phyloP scores from a whole-genome alignment of 345 rosid genomes.

The Lepidium sativum region DNA sequence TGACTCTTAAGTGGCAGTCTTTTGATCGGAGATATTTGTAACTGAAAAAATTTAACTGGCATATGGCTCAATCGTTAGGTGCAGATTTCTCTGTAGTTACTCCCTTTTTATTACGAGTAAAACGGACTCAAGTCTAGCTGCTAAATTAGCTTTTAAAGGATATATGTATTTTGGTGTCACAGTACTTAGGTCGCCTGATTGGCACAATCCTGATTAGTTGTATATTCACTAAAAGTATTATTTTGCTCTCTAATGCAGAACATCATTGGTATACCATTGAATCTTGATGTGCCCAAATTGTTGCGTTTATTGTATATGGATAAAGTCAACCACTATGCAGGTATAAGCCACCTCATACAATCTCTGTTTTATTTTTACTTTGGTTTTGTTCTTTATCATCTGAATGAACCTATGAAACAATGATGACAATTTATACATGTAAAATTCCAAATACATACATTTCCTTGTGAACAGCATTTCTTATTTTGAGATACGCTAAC shows the following conservation, averaged over 20 bases:
- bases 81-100: neutral
- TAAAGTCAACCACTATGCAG: conserved; percentile 63
- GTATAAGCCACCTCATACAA: conserved; percentile 31
- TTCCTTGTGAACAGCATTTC: neutral
- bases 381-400: too few species aligned
- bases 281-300: conserved; percentile 80
- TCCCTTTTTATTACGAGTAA: neutral
- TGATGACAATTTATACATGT: too few species aligned
- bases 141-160: neutral
- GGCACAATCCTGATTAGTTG: neutral
- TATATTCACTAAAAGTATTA: neutral
- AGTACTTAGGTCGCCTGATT: neutral
- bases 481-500: neutral
- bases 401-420: too few species aligned
- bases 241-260: conserved; percentile 46
- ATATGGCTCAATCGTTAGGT: neutral
- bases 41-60: neutral
- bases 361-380: too few species aligned
- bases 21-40: neutral
- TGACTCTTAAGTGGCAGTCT: neutral
- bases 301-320: conserved; percentile 62
- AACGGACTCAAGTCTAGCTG: neutral
- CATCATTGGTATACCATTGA: conserved; percentile 55
- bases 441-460: too few species aligned
- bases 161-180: conserved; percentile 2